A percentile compares a stretch with the other conserved stretches of the same genome.
Conservation (phyloP, 1,139 yeast genomes). For the Taiozyma sp. region DNA sequence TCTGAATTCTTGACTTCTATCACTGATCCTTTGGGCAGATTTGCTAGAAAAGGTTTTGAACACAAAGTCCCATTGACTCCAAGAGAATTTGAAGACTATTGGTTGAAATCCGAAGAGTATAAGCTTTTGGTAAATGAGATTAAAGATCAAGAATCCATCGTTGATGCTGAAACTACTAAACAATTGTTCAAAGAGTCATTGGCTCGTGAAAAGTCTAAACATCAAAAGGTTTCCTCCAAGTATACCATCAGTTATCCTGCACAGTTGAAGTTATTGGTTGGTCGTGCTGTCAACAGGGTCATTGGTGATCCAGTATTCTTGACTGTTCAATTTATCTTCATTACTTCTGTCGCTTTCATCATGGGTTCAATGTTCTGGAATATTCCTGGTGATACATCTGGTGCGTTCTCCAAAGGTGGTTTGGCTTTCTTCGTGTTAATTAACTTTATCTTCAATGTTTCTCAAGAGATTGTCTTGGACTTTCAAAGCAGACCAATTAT, state of each 20-base stretch:
- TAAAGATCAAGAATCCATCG: slow-evolving; percentile 32
- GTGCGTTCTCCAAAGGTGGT: slow-evolving; percentile 61
- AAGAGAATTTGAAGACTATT: slow-evolving; percentile 58
- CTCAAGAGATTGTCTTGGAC: slow-evolving; percentile 65
- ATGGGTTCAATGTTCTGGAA: slow-evolving; percentile 74
- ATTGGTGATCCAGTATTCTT: slow-evolving; percentile 65
- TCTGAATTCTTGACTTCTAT: slow-evolving; percentile 53
- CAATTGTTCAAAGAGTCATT: slow-evolving; percentile 32
- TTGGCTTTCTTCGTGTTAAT: slow-evolving; percentile 71
- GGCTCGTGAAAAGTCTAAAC: slow-evolving; percentile 36
- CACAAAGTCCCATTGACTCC: slow-evolving; percentile 61
- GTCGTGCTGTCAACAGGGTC: slow-evolving; percentile 58
- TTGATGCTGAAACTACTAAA: slow-evolving; percentile 50
- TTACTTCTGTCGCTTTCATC: slow-evolving; percentile 64
- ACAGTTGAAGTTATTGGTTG: slow-evolving; percentile 57
- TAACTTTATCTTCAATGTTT: slow-evolving; percentile 73
- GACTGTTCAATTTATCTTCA: slow-evolving; percentile 52
- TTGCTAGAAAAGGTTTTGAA: slow-evolving; percentile 46
- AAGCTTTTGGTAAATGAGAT: slow-evolving; percentile 33
- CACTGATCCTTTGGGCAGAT: slow-evolving; percentile 48
- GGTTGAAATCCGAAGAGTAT: slow-evolving; percentile 62
- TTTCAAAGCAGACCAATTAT: slow-evolving; percentile 72
- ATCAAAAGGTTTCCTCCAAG: slow-evolving; percentile 56
- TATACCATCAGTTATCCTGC: slow-evolving; percentile 58
- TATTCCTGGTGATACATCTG: slow-evolving; percentile 36